Evolutionary conservation across 306 rosid genomes (phyloP), one percentile per base, ranked within the genome.

Genomic region (Lotus japonicus): DNA sequence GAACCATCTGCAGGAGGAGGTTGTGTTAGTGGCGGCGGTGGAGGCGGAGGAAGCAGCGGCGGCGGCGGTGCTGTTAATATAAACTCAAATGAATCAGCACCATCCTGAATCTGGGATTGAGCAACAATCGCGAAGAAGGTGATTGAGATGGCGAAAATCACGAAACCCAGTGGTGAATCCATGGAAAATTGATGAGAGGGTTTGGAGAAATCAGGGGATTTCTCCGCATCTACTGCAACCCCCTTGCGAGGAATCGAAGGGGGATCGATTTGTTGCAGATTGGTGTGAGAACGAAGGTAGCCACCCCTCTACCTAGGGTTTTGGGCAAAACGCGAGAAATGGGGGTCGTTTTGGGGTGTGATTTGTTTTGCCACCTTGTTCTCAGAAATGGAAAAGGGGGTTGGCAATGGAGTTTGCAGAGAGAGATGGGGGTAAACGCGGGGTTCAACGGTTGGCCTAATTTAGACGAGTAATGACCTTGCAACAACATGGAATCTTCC

Each of bases 401-500:
- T 7, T 9, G 66, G 17, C 41, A 62, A 31, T 61, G 66, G 53
- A 48, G 70, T 48, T 48, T 77, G 73, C 65, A 70, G 71, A 39
- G 64, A 73, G 59, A 50, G 45, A 54, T 39, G 68, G 51, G 35
- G 35, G 77, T 51, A 64, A 39, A 70, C 76, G 87, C 84, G 83
- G 82, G 84, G 18, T 80, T 80, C 81, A 88, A 91, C 89, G 83
- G 88, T 64, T 83, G 81, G 83, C 58, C 85, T 78, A 83, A 73
- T 48, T 86, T 80, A 50, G 85, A 82, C 9, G 83, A 82, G 67
- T 50, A 65, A 80, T 84, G 81, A 72, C 77, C 68, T 73, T 11
- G 65, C 16, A 39, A 63, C 54, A 78, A 63, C 54, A 78, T 64
- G 39, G 71, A 81, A 80, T 82, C 81, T 76, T 58, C 35, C 64